Percentiles rank a stretch among this genome's conserved stretches.
These are phyloP conservation scores for Scutellaria barbata DNA, from an alignment of 257 asterid species.

Conservation along the genomic window DNA sequence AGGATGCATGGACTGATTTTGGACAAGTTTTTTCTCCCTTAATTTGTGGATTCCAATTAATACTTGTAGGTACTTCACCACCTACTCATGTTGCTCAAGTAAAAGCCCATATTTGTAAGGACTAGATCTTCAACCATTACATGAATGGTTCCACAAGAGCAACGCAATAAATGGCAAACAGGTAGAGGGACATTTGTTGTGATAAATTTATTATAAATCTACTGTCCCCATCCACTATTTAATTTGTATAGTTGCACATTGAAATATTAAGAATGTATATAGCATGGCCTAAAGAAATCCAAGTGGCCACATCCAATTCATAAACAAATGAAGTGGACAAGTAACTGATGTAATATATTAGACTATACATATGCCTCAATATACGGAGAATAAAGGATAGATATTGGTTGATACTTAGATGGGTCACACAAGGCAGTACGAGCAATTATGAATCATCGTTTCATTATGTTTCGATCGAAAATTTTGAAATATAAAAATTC, in stretches of 20 bases:
- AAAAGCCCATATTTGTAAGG: neutral
- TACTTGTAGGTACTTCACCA: neutral
- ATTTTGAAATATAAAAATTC: too few species aligned
- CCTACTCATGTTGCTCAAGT: neutral
- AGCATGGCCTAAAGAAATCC: neutral
- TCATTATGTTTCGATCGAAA: too few species aligned
- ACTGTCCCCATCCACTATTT: neutral
- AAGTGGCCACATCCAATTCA: neutral
- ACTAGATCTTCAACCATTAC: neutral
- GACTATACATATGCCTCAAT: too few species aligned
- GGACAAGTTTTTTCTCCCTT: too few species aligned
- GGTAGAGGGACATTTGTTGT: neutral
- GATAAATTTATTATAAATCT: neutral
- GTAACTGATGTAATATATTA: neutral
- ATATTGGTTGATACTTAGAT: too few species aligned
- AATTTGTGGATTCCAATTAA: neutral
- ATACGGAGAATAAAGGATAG: too few species aligned
- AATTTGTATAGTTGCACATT: neutral
- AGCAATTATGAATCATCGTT: too few species aligned
- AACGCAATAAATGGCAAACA: neutral
- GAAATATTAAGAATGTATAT: neutral
- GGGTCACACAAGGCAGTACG: too few species aligned
- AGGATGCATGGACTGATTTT: too few species aligned
- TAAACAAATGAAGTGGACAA: neutral
- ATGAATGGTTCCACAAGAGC: slow-evolving; percentile 4